phyloP scores from a whole-genome alignment of 495 filamentous ascomycete genomes.

The Parathielavia hyrcaniae region DNA sequence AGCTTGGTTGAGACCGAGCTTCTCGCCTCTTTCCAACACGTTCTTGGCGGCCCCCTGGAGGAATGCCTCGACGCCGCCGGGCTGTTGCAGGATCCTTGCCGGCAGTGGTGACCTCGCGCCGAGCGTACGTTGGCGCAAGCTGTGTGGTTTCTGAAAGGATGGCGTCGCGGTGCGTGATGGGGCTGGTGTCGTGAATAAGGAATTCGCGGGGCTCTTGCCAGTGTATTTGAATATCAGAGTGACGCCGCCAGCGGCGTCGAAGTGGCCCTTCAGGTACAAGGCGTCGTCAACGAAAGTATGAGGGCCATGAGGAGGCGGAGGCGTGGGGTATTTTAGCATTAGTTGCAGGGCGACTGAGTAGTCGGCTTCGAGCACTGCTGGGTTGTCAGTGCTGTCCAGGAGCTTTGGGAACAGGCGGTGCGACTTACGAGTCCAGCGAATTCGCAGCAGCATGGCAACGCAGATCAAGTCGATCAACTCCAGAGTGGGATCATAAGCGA shows the following conservation, averaged over 20 bases:
- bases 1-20: conserved; percentile 82
- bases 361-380: conserved; percentile 76
- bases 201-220: conserved; percentile 51
- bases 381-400: conserved; percentile 9
- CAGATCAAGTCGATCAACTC: conserved; percentile 83
- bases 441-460: conserved; percentile 86
- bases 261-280: conserved; percentile 72
- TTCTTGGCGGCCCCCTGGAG: conserved; percentile 81
- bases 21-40: conserved; percentile 74
- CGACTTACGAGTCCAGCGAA: conserved; percentile 79
- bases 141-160: conserved; percentile 28
- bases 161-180: conserved; percentile 34
- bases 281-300: conserved; percentile 81
- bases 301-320: conserved; percentile 55
- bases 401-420: conserved; percentile 1
- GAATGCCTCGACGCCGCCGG: conserved; percentile 64
- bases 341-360: conserved; percentile 77
- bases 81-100: conserved; percentile 53
- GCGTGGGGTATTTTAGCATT: conserved; percentile 73
- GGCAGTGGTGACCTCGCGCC: conserved; percentile 45
- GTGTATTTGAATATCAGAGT: conserved; percentile 80
- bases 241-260: conserved; percentile 62
- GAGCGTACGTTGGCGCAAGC: conserved; percentile 31
- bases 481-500: conserved; percentile 79
- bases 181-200: conserved; percentile 37